Evolutionary conservation across 345 rosid species (phyloP).

Genomic region (Aquilaria malaccensis): DNA sequence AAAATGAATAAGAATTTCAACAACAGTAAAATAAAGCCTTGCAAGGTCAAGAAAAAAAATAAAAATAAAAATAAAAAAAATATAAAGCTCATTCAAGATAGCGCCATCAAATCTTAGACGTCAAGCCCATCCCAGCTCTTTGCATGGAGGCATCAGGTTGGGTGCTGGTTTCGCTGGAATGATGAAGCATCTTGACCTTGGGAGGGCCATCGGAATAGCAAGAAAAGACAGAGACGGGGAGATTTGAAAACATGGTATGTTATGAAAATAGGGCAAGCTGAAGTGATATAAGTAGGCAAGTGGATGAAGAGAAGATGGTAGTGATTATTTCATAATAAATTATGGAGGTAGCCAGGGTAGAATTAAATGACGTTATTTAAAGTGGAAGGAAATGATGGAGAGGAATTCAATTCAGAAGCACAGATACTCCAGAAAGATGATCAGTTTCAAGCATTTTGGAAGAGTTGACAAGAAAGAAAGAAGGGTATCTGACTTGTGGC

Average conservation of each 20-base stretch:
- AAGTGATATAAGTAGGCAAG: slow-evolving; percentile 12
- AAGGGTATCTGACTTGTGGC: slow-evolving; percentile 5
- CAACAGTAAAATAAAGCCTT: slow-evolving; percentile 26
- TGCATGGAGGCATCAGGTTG: neutral
- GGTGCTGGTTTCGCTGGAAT: slow-evolving; percentile 9
- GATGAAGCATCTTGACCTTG: slow-evolving; percentile 2
- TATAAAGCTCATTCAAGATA: slow-evolving; percentile 53
- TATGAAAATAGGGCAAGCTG: slow-evolving; percentile 3
- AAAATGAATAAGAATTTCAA: neutral
- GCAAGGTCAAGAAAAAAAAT: slow-evolving; percentile 69
- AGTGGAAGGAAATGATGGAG: slow-evolving; percentile 8
- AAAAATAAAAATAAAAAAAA: neutral
- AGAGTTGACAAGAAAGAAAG: slow-evolving; percentile 11
- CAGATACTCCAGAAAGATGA: slow-evolving; percentile 31
- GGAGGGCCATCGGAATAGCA: slow-evolving; percentile 3
- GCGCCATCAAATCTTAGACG: slow-evolving; percentile 20
- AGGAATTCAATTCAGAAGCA: slow-evolving; percentile 15
- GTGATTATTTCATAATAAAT: too few species aligned
- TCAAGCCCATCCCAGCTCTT: neutral
- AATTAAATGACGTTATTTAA: slow-evolving; percentile 4
- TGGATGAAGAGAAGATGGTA: neutral
- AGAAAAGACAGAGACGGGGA: neutral
- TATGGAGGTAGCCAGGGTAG: slow-evolving; percentile 10
- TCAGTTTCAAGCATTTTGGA: slow-evolving; percentile 11
- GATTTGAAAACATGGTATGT: neutral